A percentile compares a stretch with the other conserved stretches of the same genome.
These are phyloP conservation scores for Aspergillus brunneoviolaceus DNA, from an alignment of 2,329 filamentous ascomycete genomes.

Conservation along the genomic window DNA sequence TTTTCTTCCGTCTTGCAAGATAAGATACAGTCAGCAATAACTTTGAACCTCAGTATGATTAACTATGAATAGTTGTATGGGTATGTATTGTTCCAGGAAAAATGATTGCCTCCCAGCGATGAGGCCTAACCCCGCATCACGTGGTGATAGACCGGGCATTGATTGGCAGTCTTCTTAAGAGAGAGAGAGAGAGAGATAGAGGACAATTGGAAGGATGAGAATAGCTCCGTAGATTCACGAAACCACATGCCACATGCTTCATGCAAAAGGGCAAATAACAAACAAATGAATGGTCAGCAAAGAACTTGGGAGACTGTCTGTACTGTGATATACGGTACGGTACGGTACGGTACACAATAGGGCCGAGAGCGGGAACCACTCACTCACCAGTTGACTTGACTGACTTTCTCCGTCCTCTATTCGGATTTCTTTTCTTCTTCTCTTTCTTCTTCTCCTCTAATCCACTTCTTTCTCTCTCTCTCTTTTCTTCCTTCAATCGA, in stretches of 20 bases:
- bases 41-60: no score
- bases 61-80: no score
- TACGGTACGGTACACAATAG: neutral
- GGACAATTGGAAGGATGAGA: no score
- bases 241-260: no score
- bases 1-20: neutral
- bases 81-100: no score
- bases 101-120: slow-evolving; percentile 5
- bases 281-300: no score
- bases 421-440: neutral
- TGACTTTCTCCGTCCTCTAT: neutral
- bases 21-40: no score
- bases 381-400: slow-evolving; percentile 1
- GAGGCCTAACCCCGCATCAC: slow-evolving; percentile 23
- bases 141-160: slow-evolving; percentile 15
- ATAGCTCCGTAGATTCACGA: no score
- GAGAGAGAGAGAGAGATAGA: neutral
- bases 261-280: no score
- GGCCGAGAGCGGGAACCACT: neutral
- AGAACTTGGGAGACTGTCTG: no score
- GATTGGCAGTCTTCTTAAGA: slow-evolving; percentile 6
- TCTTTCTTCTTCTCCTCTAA: slow-evolving; percentile 14
- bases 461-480: slow-evolving; percentile 8
- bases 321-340: no score
- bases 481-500: neutral